These are phyloP conservation scores for Colletotrichum scovillei DNA, from an alignment of 2,329 filamentous ascomycete species.

Conservation along the genomic window DNA sequence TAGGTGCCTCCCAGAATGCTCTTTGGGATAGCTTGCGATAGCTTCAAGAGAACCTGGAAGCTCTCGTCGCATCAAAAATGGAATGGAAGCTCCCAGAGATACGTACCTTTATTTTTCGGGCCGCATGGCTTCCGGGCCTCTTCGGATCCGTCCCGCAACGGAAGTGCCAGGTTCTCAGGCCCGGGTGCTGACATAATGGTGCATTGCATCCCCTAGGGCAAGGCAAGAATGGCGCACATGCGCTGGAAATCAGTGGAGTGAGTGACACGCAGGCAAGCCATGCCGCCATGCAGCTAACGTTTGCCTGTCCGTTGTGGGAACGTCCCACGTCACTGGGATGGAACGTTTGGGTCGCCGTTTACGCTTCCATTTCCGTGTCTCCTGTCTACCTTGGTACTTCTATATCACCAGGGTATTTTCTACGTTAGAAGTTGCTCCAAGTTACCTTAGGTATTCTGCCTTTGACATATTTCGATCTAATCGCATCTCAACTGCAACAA, in stretches of 20 bases:
- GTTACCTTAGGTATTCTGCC: no score
- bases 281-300: conserved; percentile 2
- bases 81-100: background rate
- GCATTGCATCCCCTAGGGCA: background rate
- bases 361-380: background rate
- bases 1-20: no score
- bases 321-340: background rate
- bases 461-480: no score
- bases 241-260: conserved; percentile 9
- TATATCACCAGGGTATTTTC: no score
- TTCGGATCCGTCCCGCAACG: background rate
- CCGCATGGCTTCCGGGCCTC: conserved; percentile 14
- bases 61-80: conserved; percentile 7
- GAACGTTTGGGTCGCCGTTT: background rate
- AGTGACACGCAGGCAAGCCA: background rate
- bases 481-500: background rate
- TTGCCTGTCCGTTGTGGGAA: background rate
- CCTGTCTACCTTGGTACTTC: background rate
- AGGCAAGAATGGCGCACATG: background rate
- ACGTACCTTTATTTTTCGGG: background rate
- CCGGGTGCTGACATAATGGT: conserved; percentile 5
- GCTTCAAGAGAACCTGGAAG: conserved; percentile 12
- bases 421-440: no score
- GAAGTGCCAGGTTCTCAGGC: background rate
- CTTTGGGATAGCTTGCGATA: background rate